Evolutionary conservation across 1,284 basidiomycete genomes (phyloP), one percentile per base, ranked within the genome.

Genomic region (Irpex rosettiformis): DNA sequence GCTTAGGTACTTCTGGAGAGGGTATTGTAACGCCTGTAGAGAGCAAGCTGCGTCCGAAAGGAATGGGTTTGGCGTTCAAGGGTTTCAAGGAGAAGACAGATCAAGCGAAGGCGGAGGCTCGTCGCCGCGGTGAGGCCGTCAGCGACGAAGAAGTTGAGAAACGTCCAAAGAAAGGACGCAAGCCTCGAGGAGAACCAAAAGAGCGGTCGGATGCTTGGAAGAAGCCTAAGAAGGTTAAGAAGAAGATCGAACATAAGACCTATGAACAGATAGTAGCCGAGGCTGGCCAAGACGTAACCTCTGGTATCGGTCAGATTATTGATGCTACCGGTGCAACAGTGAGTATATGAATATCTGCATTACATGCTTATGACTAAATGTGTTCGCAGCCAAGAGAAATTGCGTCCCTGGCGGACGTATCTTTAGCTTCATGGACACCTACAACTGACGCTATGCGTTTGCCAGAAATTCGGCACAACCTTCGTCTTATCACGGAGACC

Each of bases 381-480:
- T 52, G 53, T 33, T 52, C 56, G 25, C 64, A 94, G 90, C 85
- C 88, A 24, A 82, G 89, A 42, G 91, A 95, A 72, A 85, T 96
- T 4, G 81, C 89, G 3, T 94, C 92, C 1, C 72, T 96, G 24
- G 85, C 93, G 1, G 89, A 93, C 29, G 77, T 94, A 24, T 88
- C 89, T 0, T 72, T 86, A 30, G 88, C 89, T 30, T 82, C 86
- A 5, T 95, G 94, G 93, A 87, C 88, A 11, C 93, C 93, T 1
- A 88, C 91, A 0, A 85, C 84, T 11, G 94, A 98, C 65, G 80
- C 86, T 1, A 92, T 87, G 48, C 88, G 91, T 61, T 85, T 99
- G 62, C 96, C 96, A 0, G 97, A 99, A 78, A 85, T 99, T 18
- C 86, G 95, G 33, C 96, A 99, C 71, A 99, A 99, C 71, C 75